Conservation (phyloP, 2,329 filamentous ascomycete species). For the Alternaria consortialis region DNA sequence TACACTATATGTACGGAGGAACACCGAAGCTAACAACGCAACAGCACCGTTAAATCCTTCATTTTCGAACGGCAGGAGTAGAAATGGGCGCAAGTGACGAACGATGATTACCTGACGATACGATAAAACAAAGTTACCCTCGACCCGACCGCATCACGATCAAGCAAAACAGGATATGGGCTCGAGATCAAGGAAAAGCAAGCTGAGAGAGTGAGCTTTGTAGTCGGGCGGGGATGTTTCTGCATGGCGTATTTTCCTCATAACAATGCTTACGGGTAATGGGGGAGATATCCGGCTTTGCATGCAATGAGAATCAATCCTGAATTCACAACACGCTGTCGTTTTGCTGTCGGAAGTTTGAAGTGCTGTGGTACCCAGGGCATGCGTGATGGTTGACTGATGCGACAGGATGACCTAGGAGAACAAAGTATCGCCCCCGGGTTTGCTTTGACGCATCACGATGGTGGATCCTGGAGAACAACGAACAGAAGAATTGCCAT, state of each 20-base stretch:
- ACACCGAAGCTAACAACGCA: constrained; percentile 18
- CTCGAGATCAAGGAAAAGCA: constrained; percentile 3
- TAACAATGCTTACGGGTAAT: constrained; percentile 19
- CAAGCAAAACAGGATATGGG: constrained; percentile 1
- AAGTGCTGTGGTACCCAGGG: background rate
- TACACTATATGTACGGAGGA: background rate
- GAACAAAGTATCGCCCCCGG: background rate
- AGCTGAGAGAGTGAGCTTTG: constrained; percentile 11
- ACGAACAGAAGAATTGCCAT: background rate
- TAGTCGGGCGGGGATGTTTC: constrained; percentile 29
- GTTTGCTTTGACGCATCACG: background rate
- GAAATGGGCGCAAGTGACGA: constrained; percentile 39
- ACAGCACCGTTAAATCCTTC: constrained; percentile 48
- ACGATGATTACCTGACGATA: constrained; percentile 43
- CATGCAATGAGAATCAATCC: constrained; percentile 37
- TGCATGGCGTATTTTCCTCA: constrained; percentile 35
- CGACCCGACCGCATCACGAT: constrained; percentile 19
- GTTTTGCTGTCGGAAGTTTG: background rate
- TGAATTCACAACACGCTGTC: constrained; percentile 25
- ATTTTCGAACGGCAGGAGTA: constrained; percentile 35
- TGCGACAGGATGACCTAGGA: background rate
- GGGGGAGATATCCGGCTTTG: constrained; percentile 28
- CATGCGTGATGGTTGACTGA: background rate
- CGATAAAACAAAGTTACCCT: constrained; percentile 22
- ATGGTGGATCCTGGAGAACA: background rate